These are phyloP conservation scores for Silene uniflora DNA, from an alignment of 148 eudicot species.

Conservation along the genomic window DNA sequence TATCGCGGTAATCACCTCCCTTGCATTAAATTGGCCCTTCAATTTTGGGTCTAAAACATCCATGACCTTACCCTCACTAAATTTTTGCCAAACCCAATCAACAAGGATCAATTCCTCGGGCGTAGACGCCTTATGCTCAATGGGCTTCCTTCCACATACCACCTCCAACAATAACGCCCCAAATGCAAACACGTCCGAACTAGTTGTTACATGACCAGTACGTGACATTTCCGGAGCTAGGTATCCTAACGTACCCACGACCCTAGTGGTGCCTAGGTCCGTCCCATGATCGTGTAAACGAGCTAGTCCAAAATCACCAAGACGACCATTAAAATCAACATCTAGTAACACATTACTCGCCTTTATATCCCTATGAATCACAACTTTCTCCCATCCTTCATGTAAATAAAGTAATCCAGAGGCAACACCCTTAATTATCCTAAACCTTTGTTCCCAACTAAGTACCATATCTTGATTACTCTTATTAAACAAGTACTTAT, in stretches of 20 bases:
- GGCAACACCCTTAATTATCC: constrained; percentile 27
- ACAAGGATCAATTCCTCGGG: constrained; percentile 31
- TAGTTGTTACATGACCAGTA: constrained; percentile 16
- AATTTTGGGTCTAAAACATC: constrained; percentile 30
- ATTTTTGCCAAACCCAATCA: constrained; percentile 37
- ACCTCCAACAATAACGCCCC: constrained; percentile 38
- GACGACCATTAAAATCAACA: constrained; percentile 20
- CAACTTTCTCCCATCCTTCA: constrained; percentile 30
- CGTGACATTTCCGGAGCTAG: constrained; percentile 25
- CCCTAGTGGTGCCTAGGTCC: constrained; percentile 20
- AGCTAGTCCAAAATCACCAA: constrained; percentile 31
- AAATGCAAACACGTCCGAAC: constrained; percentile 32
- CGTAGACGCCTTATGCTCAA: constrained; percentile 12
- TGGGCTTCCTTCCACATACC: constrained; percentile 34
- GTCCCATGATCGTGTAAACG: constrained; percentile 24
- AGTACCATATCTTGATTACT: not conserved
- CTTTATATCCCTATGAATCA: constrained; percentile 29
- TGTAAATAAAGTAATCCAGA: constrained; percentile 21
- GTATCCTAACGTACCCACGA: constrained; percentile 29
- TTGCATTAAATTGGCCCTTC: constrained; percentile 14
- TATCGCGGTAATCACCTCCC: constrained; percentile 15
- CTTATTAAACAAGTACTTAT: constrained; percentile 22
- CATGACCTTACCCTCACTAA: constrained; percentile 19
- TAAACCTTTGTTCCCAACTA: constrained; percentile 23
- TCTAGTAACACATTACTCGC: constrained; percentile 29